Evolutionary conservation across 108 stramenopile species (phyloP).

Genomic region (Phaeodactylum tricornutum): DNA sequence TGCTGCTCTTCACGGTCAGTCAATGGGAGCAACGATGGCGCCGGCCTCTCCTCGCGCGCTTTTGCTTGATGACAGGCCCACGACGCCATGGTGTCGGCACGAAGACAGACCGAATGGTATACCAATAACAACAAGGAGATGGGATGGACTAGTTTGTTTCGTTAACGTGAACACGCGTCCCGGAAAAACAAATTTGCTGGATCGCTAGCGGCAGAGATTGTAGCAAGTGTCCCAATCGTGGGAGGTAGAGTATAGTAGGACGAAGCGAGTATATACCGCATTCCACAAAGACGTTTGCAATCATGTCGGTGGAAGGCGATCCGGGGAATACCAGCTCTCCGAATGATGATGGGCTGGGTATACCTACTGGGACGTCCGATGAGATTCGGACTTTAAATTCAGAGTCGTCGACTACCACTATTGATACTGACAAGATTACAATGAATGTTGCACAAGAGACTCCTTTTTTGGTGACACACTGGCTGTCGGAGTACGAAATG

Average conservation of each 20-base stretch:
- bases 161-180: neutral
- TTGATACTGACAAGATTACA: neutral
- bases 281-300: neutral
- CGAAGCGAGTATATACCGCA: neutral
- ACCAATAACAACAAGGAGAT: neutral
- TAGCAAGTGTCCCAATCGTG: neutral
- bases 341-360: neutral
- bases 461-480: conserved; percentile 77
- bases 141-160: neutral
- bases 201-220: neutral
- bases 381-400: neutral
- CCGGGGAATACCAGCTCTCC: neutral
- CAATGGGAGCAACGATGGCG: too few species aligned
- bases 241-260: too few species aligned
- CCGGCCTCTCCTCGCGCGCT: too few species aligned
- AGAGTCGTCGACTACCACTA: neutral
- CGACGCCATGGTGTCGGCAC: too few species aligned
- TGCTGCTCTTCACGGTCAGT: too few species aligned
- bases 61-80: too few species aligned
- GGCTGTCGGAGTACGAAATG: conserved; percentile 42
- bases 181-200: neutral
- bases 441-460: conserved; percentile 16
- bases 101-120: neutral
- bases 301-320: neutral
- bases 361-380: neutral